These are phyloP conservation scores for Trypanosoma caninum DNA, from an alignment of 208 protist species.

Conservation along the genomic window DNA sequence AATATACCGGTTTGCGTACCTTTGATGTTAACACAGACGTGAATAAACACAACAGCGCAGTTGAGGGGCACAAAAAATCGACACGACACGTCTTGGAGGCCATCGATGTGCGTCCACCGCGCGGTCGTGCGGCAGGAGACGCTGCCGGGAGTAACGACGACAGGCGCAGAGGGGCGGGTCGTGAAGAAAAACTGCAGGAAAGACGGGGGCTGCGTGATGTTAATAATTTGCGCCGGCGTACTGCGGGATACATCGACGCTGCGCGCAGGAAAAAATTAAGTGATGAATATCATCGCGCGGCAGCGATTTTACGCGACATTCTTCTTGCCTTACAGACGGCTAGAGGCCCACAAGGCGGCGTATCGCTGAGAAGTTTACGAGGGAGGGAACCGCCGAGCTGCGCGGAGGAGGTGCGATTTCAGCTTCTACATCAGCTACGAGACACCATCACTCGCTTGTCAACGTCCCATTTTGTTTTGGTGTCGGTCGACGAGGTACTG, in stretches of 20 bases:
- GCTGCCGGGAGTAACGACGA: neutral
- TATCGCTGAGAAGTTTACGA: neutral
- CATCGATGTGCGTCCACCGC: constrained; percentile 11
- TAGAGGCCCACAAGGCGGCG: neutral
- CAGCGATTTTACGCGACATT: constrained; percentile 7
- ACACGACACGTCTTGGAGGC: constrained; percentile 7
- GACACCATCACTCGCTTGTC: constrained; percentile 20
- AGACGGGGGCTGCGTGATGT: constrained; percentile 17
- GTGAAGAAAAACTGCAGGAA: neutral
- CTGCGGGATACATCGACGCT: neutral
- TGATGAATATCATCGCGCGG: constrained; percentile 6
- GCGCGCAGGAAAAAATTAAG: neutral
- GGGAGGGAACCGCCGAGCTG: neutral
- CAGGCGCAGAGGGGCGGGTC: too few species aligned
- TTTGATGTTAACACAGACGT: neutral
- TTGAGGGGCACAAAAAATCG: neutral
- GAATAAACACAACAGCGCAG: neutral
- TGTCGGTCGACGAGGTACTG: neutral
- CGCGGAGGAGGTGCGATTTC: constrained; percentile 19
- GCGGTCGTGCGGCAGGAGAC: neutral
- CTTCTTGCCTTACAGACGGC: neutral
- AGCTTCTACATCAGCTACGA: constrained; percentile 24
- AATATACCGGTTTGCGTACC: constrained; percentile 1
- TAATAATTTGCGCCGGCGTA: neutral
- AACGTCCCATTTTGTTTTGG: constrained; percentile 6